Evolutionary conservation across 495 filamentous ascomycete genomes (phyloP), one percentile per base, ranked within the genome.

Genomic region (Podospora anserina): DNA sequence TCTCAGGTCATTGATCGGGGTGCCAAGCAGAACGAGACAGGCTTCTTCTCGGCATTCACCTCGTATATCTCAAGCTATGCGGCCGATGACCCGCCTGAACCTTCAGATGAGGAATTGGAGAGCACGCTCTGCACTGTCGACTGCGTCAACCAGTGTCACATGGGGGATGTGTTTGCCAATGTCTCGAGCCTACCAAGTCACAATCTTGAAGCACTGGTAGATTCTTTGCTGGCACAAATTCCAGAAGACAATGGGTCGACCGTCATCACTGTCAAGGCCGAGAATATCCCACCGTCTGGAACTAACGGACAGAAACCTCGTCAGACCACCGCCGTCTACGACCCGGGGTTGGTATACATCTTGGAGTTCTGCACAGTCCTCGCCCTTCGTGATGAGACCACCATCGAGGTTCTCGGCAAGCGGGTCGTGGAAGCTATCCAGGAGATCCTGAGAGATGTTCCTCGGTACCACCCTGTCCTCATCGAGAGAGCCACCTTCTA

Each of bases 61-160:
- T 96, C 92, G 5, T 98, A 97, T 70, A 91, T 99, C 23, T 96
- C 94, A n/a, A 97, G 93, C 76, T 97, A 98, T 81, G 95, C 96
- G 28, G 96, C 93, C 19, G 96, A 97, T 75, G 95, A 99, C 71
- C 95, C 95, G 11, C 95, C 95, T 5, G 96, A 98, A 79, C 95
- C 95, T 1, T 97, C 95, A 0, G 93, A 97, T 66, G 95, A 98
- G 74, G 95, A 99, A 77, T 83, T 99, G 61, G 96, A 98, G 70
- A 97, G 94, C 76, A 98, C 95, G 0, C 79, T 98, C 18, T 93
- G 91, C 76, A 94, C 96, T 0, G 93, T 97, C 6, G 95, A 98
- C 74, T 98, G 94, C 70, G 88, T 99, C 53, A 93, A 93, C 68
- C 88, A 91, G 34, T 98, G 96, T 78, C 88, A 89, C 66, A 89